Evolutionary conservation across 306 rosid genomes (phyloP).

Genomic region (Canavalia gladiata): DNA sequence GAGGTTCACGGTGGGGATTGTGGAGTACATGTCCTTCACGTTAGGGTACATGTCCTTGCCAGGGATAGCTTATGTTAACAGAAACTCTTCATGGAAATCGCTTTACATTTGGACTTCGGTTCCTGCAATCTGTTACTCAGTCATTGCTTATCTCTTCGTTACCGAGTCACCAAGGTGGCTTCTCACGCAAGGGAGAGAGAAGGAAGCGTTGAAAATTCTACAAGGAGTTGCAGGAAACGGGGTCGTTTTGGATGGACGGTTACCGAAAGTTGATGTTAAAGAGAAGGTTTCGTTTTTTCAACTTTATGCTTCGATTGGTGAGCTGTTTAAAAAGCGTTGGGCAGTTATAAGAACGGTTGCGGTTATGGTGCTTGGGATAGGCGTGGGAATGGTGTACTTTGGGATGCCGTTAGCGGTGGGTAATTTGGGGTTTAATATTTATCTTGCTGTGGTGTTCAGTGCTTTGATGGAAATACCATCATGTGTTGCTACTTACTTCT

Average conservation of each 20-base stretch:
- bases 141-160: constrained; percentile 21
- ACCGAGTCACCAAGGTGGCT: constrained; percentile 51
- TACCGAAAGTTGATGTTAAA: not conserved
- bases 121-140: constrained; percentile 28
- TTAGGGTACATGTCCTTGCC: constrained; percentile 48
- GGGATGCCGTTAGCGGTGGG: constrained; percentile 62
- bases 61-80: constrained; percentile 40
- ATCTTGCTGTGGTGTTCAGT: constrained; percentile 49
- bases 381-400: constrained; percentile 56
- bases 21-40: constrained; percentile 29
- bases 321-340: constrained; percentile 45
- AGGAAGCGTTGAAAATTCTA: constrained; percentile 7
- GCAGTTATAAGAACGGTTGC: constrained; percentile 29
- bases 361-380: constrained; percentile 38
- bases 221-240: not conserved
- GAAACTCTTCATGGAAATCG: constrained; percentile 41
- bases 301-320: constrained; percentile 28
- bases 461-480: constrained; percentile 55
- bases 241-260: not conserved
- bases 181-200: constrained; percentile 18
- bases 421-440: constrained; percentile 54
- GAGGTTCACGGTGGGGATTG: constrained; percentile 42
- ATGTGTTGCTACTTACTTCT: constrained; percentile 21
- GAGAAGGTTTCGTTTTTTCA: constrained; percentile 4
- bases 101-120: constrained; percentile 46